Evolutionary conservation across 2,329 filamentous ascomycete genomes (phyloP), one percentile per base, ranked within the genome.

Genomic region (Ophiocordyceps unilateralis): DNA sequence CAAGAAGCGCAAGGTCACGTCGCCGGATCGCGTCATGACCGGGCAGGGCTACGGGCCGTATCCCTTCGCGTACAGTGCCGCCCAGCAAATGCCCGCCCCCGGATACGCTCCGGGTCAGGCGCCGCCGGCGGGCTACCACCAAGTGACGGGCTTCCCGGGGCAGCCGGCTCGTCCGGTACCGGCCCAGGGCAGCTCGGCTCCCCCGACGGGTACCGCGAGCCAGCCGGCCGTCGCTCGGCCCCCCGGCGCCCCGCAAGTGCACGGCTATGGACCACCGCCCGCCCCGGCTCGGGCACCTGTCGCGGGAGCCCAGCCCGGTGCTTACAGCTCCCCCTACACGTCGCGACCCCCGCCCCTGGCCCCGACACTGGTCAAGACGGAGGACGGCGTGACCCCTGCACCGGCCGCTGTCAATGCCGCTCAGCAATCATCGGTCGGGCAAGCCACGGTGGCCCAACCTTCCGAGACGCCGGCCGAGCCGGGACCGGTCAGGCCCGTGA

Each of bases 1-100:
- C 38, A 76, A 76, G 61, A 76, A 76, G 56, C 69, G 72, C 48
- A 75, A 75, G 53, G 64, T 67, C 4, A 60, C 59, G 3, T 72
- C 71, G 12, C 70, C 70, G 7, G 71, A 74, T 48, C 65, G 68
- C n/a, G 53, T 55, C 6, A 48, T 63, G 22, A 53, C 60, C n/a
- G 56, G 56, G 2, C 55, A 64, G 42, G 62, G 58, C 15, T 62
- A 61, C 41, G 57, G 58, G 1, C 57, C 58, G 32, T 62, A 63
- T 36, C 50, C 54, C 2, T 62, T 61, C 43, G 49, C 58, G 3
- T 60, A 61, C 44, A 56, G 55, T 26, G 49, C 53, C 37, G 46
- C 55, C 21, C 58, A 60, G 43, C 60, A 64, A 17, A 53, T 63
- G 53, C 51, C 53, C 10, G 11, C 22, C 9, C 50, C 55, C 26